phyloP scores from a whole-genome alignment of 2,329 filamentous ascomycete species.

The Colletotrichum filicis region DNA sequence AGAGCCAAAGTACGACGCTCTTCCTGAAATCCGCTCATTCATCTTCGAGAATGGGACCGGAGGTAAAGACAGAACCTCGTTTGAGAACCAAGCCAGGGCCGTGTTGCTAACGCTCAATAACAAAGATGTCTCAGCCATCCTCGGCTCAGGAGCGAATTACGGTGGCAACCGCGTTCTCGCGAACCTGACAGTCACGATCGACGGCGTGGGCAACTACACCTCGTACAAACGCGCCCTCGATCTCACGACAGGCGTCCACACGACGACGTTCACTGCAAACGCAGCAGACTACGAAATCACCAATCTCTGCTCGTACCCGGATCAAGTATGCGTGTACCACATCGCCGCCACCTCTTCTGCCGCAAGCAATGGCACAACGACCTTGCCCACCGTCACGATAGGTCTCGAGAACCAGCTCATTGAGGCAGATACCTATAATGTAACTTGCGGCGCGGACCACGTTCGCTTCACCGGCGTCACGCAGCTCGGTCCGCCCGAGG shows the following conservation, averaged over 20 bases:
- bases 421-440: slow-evolving; percentile 40
- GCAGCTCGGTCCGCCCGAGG: slow-evolving; percentile 51
- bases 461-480: slow-evolving; percentile 49
- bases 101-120: not conserved
- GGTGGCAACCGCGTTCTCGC: slow-evolving; percentile 59
- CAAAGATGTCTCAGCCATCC: slow-evolving; percentile 48
- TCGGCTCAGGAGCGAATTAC: slow-evolving; percentile 52
- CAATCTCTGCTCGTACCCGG: slow-evolving; percentile 52
- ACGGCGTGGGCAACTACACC: slow-evolving; percentile 41
- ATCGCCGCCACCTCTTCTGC: slow-evolving; percentile 32
- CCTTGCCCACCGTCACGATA: slow-evolving; percentile 53
- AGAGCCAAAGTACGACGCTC: slow-evolving; percentile 43
- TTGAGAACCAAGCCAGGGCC: fast-evolving
- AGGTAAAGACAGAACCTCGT: slow-evolving; percentile 40
- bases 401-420: slow-evolving; percentile 54
- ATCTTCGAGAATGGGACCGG: slow-evolving; percentile 62
- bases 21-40: slow-evolving; percentile 54
- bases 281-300: slow-evolving; percentile 43
- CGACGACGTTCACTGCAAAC: slow-evolving; percentile 47
- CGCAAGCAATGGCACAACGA: not conserved
- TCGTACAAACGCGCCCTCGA: slow-evolving; percentile 56
- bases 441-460: slow-evolving; percentile 45
- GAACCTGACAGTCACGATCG: slow-evolving; percentile 55
- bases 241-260: slow-evolving; percentile 53
- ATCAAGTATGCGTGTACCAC: slow-evolving; percentile 46